Evolutionary conservation across 768 basidiomycete genomes (phyloP), one percentile per base, ranked within the genome.

Genomic region (Boletus rex-veris): DNA sequence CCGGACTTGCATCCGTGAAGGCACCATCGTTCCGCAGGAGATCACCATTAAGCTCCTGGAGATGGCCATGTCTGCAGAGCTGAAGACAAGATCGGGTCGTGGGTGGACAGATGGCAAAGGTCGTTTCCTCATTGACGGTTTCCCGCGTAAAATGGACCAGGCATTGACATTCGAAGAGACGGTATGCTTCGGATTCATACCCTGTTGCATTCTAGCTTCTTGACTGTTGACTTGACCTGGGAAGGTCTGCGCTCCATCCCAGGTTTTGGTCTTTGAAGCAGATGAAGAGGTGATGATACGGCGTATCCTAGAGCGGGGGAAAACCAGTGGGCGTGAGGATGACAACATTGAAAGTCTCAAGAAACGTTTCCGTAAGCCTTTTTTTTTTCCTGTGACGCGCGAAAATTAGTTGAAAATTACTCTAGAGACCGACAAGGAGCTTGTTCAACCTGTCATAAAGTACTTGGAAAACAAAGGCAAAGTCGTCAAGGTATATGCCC

Each of bases 101-200:
- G 84, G 81, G 19, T 94, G 92, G 92, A 70, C 69, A 9, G 74
- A 81, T 31, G 90, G 87, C 24, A 75, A 73, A 48, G 92, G 91
- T 33, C 84, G 92, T 43, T 99, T 98, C 78, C 78, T 98, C 62
- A 86, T 99, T 57, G 96, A 99, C 58, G 97, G 96, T 2, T 98
- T 98, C 74, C 97, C 96, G 50, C 82, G 96, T 56, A 94, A 98
- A 78, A 94, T 98, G 93, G 97, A 99, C 69, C 97, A 99, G 73
- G 96, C 95, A 0, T 55, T 86, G 64, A 85, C 85, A 68, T 99
- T 98, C 66, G 96, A 98, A 64, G 77, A 89, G 61, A 78, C 84
- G 44, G 96, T 93, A 60, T 50, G 81, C 71, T 4, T 9, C 1
- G 19, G n/a, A 39, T 45, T 15, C 35, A 19, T 48, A n/a, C 6